Conservation (phyloP, 2,329 filamentous ascomycete species). For the Dryadomyces quercus-mongolicae region DNA sequence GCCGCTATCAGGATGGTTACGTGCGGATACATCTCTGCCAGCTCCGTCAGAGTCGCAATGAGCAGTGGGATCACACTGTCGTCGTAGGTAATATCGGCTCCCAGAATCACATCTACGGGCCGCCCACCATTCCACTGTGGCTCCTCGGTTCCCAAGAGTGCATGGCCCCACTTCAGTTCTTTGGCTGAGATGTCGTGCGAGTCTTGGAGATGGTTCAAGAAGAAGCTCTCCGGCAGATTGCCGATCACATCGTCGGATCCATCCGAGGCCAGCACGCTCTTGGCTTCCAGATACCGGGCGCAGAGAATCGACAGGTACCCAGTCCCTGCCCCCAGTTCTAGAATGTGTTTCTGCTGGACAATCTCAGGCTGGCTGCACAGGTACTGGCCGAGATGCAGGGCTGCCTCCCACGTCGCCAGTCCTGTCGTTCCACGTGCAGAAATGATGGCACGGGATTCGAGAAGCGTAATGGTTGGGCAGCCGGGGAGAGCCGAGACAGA, state of each 20-base stretch:
- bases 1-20: slow-evolving; percentile 56
- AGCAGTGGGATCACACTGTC: slow-evolving; percentile 48
- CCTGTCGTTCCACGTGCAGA: slow-evolving; percentile 64
- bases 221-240: slow-evolving; percentile 53
- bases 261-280: slow-evolving; percentile 55
- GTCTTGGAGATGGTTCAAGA: slow-evolving; percentile 47
- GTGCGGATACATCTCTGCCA: slow-evolving; percentile 36
- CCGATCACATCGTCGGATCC: slow-evolving; percentile 62
- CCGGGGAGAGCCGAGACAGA: background rate
- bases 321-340: slow-evolving; percentile 68
- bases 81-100: slow-evolving; percentile 72
- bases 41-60: slow-evolving; percentile 35
- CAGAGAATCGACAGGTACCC: slow-evolving; percentile 65
- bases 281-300: slow-evolving; percentile 46
- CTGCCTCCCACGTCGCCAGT: slow-evolving; percentile 70
- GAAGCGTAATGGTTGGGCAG: slow-evolving; percentile 38
- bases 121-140: slow-evolving; percentile 11
- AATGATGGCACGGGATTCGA: slow-evolving; percentile 58
- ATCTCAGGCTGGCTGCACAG: slow-evolving; percentile 36
- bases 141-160: slow-evolving; percentile 45
- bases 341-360: slow-evolving; percentile 42
- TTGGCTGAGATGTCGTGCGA: slow-evolving; percentile 29
- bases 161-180: slow-evolving; percentile 53
- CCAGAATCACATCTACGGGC: slow-evolving; percentile 51
- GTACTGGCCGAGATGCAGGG: slow-evolving; percentile 59